Conservation (phyloP, 116 monocot genomes). For the Zostera marina region DNA sequence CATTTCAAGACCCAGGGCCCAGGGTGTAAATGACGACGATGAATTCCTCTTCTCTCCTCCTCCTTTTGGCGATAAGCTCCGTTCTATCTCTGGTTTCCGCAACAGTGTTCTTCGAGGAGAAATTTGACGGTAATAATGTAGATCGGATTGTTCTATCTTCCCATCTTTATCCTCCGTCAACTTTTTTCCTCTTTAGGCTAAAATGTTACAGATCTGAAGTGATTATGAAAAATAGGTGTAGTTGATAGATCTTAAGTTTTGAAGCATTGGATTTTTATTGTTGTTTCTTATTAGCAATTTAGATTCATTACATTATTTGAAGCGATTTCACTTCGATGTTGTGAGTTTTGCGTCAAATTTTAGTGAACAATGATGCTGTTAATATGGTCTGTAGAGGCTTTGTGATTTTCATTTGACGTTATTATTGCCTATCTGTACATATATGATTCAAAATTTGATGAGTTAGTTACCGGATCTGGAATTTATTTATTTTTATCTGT, state of each 20-base stretch:
- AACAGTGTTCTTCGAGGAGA: constrained; percentile 22
- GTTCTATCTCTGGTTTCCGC: constrained; percentile 11
- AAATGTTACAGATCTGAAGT: background rate
- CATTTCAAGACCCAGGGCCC: background rate
- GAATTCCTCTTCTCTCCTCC: background rate
- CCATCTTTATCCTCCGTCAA: too few species aligned
- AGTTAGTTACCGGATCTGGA: too few species aligned
- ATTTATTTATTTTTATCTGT: too few species aligned
- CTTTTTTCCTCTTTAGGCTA: background rate
- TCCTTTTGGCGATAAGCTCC: background rate
- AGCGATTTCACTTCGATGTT: too few species aligned
- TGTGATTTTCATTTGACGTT: too few species aligned
- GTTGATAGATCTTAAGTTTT: background rate
- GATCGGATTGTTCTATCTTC: background rate
- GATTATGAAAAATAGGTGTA: background rate
- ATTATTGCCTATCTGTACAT: too few species aligned
- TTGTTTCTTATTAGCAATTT: background rate
- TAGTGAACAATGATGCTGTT: too few species aligned
- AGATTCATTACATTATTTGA: too few species aligned
- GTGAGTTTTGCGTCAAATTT: too few species aligned
- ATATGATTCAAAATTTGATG: too few species aligned
- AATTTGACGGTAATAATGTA: constrained; percentile 12
- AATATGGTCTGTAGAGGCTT: too few species aligned
- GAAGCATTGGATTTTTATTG: background rate
- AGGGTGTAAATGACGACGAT: background rate